Evolutionary conservation across 2,329 filamentous ascomycete species (phyloP).

Genomic region (Triangularia verruculosa): DNA sequence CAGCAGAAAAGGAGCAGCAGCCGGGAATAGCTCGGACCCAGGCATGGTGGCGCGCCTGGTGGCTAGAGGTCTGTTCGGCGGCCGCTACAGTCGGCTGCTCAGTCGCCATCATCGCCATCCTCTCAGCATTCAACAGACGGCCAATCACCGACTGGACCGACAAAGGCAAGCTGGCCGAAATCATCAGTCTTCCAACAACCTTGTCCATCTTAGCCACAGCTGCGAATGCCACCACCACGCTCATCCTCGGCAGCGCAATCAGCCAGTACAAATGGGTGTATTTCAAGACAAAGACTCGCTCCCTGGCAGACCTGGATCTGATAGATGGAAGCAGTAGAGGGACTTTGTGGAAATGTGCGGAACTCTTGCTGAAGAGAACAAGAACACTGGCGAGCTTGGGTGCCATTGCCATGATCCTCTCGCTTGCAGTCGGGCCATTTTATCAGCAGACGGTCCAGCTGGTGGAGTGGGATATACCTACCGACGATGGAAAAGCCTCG

Average conservation of each 20-base stretch:
- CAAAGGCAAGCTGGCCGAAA: not conserved
- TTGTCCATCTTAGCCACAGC: conserved; percentile 20
- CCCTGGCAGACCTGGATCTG: conserved; percentile 21
- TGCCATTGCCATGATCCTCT: conserved; percentile 15
- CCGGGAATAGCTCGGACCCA: not conserved
- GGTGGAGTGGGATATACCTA: not conserved
- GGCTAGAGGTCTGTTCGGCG: conserved; percentile 13
- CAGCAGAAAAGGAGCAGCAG: not conserved
- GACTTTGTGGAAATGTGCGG: conserved; percentile 14
- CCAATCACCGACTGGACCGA: conserved; percentile 15
- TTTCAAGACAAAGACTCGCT: conserved; percentile 8
- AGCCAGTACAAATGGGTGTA: conserved; percentile 25
- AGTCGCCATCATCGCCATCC: conserved; percentile 16
- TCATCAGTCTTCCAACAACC: conserved; percentile 18
- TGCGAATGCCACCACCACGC: conserved; percentile 11
- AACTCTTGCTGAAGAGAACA: conserved; percentile 13
- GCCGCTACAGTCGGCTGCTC: conserved; percentile 7
- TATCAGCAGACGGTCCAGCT: conserved; percentile 22
- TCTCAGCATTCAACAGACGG: conserved; percentile 10
- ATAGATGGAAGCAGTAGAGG: conserved; percentile 24
- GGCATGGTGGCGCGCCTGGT: conserved; percentile 7
- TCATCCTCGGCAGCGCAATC: conserved; percentile 17
- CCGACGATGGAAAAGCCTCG: conserved; percentile 9
- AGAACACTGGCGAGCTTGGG: conserved; percentile 13
- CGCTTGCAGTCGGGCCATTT: conserved; percentile 19